These are phyloP conservation scores for Mixia osmundae DNA, from an alignment of 1,284 basidiomycete species.

Conservation along the genomic window DNA sequence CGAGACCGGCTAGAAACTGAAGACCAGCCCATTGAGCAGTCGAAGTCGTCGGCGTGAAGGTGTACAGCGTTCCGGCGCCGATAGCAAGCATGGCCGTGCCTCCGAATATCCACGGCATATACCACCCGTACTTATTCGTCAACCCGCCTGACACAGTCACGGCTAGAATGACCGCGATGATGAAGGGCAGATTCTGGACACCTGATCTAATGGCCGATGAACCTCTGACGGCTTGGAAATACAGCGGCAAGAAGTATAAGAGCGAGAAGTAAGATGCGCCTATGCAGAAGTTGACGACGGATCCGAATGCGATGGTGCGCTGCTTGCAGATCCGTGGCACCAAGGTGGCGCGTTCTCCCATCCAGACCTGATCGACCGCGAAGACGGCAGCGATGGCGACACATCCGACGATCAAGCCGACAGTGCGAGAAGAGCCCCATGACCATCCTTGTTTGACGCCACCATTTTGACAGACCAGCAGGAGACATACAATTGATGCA, in stretches of 20 bases:
- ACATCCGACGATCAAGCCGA: not conserved
- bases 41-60: not conserved
- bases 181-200: not conserved
- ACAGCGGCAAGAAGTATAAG: too few species aligned
- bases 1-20: not conserved
- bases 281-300: not conserved
- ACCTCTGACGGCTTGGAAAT: too few species aligned
- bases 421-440: not conserved
- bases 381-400: not conserved
- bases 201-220: too few species aligned
- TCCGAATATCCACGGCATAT: too few species aligned
- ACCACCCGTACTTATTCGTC: too few species aligned
- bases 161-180: not conserved
- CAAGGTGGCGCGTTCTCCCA: not conserved
- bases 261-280: not conserved
- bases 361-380: not conserved
- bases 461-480: too few species aligned
- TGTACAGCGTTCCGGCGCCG: not conserved
- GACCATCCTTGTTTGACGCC: not conserved
- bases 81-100: too few species aligned
- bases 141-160: too few species aligned
- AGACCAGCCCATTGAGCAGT: not conserved
- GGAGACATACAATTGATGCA: not conserved
- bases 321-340: not conserved
- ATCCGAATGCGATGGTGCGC: not conserved